Conservation (phyloP, 495 filamentous ascomycete species). For the Penicillium parvum region DNA sequence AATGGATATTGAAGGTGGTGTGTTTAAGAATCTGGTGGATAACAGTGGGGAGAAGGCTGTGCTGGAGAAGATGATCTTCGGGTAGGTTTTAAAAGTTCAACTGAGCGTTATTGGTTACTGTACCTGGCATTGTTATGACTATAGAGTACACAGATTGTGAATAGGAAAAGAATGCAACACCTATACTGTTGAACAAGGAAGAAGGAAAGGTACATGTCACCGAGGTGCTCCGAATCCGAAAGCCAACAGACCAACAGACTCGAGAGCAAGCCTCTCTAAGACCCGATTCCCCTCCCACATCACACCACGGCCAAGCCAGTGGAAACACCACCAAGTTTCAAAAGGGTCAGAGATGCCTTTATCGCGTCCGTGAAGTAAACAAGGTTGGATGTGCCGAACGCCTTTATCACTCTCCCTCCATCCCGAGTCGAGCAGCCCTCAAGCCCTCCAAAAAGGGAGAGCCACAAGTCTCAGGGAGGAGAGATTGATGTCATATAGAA, state of each 20-base stretch:
- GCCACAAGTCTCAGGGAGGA: constrained; percentile 60
- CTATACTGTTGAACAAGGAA: not conserved
- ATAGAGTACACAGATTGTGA: constrained; percentile 12
- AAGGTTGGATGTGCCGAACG: constrained; percentile 99
- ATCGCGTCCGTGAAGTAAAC: constrained; percentile 93
- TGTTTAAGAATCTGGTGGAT: constrained; percentile 70
- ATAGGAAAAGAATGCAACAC: not conserved
- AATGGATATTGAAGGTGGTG: constrained; percentile 50
- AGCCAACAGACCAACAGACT: not conserved
- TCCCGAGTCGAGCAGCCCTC: constrained; percentile 74
- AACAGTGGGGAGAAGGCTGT: constrained; percentile 67
- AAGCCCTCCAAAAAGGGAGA: constrained; percentile 86
- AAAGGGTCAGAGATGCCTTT: constrained; percentile 90
- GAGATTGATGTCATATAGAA: constrained; percentile 72
- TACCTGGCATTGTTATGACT: not conserved
- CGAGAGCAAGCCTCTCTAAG: constrained; percentile 4
- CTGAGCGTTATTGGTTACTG: not conserved
- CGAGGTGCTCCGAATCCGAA: not conserved
- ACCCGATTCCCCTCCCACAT: constrained; percentile 1
- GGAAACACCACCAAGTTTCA: constrained; percentile 42
- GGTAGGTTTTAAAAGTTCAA: not conserved
- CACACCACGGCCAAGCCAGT: constrained; percentile 9
- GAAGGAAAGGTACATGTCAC: constrained; percentile 13
- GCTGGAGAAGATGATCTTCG: constrained; percentile 51
- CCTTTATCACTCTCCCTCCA: constrained; percentile 83